A percentile compares a stretch with the other conserved stretches of the same genome.
Conservation (phyloP, 306 rosid species). For the Cucumis hystrix region DNA sequence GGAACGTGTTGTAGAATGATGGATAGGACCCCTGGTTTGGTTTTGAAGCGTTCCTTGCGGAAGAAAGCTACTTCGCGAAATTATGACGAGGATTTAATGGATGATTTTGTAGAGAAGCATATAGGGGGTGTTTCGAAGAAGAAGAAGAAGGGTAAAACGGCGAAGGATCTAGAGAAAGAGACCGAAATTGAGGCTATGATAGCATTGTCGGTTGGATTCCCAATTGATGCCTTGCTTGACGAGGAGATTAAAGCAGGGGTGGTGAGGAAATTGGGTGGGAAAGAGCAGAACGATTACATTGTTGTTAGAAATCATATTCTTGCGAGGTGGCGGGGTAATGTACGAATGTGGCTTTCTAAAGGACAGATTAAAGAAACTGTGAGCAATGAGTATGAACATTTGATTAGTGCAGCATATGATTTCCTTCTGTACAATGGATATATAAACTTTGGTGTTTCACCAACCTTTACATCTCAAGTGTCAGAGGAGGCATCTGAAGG, state of each 20-base stretch:
- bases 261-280: slow-evolving; percentile 64
- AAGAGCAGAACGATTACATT: slow-evolving; percentile 85
- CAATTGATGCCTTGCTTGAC: slow-evolving; percentile 65
- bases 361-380: slow-evolving; percentile 73
- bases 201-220: slow-evolving; percentile 75
- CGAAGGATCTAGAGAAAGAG: slow-evolving; percentile 69
- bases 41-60: slow-evolving; percentile 44
- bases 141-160: slow-evolving; percentile 31
- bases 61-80: slow-evolving; percentile 41
- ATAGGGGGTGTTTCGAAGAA: slow-evolving; percentile 49
- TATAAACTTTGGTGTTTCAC: slow-evolving; percentile 82
- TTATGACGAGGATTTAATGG: slow-evolving; percentile 73
- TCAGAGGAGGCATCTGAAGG: slow-evolving; percentile 58
- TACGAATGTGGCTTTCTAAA: slow-evolving; percentile 59
- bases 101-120: slow-evolving; percentile 61
- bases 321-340: slow-evolving; percentile 78
- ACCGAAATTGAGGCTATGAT: slow-evolving; percentile 92
- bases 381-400: slow-evolving; percentile 51
- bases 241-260: slow-evolving; percentile 77
- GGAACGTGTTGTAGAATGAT: slow-evolving; percentile 18
- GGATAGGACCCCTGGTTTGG: slow-evolving; percentile 38
- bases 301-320: slow-evolving; percentile 88
- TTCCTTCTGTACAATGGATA: slow-evolving; percentile 66
- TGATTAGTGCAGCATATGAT: slow-evolving; percentile 70
- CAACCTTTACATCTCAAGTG: slow-evolving; percentile 37